A percentile compares a stretch with the other conserved stretches of the same genome.
phyloP scores from a whole-genome alignment of 2,329 filamentous ascomycete genomes.

The Pseudogymnoascus sp. region DNA sequence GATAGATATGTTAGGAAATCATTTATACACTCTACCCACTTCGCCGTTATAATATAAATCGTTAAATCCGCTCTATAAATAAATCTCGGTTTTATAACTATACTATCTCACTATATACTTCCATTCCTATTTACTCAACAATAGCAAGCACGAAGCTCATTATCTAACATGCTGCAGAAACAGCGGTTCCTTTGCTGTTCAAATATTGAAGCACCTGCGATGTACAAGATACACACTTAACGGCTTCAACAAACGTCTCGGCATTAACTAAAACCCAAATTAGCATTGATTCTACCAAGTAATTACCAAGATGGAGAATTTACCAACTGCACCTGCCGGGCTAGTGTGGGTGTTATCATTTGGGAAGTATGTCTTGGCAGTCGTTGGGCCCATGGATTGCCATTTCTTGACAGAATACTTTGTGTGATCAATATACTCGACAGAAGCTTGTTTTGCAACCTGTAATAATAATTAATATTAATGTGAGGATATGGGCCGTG shows the following conservation, averaged over 20 bases:
- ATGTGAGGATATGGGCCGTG: neutral
- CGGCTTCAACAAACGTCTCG: constrained; percentile 18
- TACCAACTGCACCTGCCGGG: constrained; percentile 18
- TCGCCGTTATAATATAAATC: neutral
- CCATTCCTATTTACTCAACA: neutral
- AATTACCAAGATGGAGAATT: neutral
- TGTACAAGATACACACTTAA: constrained; percentile 20
- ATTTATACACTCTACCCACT: neutral
- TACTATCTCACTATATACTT: neutral
- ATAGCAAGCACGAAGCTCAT: neutral
- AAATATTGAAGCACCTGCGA: neutral
- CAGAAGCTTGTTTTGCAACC: constrained; percentile 15
- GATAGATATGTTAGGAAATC: neutral
- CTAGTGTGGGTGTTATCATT: constrained; percentile 27
- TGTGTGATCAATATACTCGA: constrained; percentile 26
- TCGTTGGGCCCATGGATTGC: constrained; percentile 20
- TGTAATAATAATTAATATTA: neutral
- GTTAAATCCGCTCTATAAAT: neutral
- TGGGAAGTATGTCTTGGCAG: constrained; percentile 23
- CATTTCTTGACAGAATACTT: constrained; percentile 20
- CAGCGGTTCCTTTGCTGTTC: neutral
- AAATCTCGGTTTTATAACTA: neutral
- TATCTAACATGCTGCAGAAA: neutral
- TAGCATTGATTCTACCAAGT: neutral
- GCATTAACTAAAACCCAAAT: neutral